A percentile compares a stretch with the other conserved stretches of the same genome.
phyloP scores from a whole-genome alignment of 768 basidiomycete genomes.

The Chalciporus pseudorubinellus region DNA sequence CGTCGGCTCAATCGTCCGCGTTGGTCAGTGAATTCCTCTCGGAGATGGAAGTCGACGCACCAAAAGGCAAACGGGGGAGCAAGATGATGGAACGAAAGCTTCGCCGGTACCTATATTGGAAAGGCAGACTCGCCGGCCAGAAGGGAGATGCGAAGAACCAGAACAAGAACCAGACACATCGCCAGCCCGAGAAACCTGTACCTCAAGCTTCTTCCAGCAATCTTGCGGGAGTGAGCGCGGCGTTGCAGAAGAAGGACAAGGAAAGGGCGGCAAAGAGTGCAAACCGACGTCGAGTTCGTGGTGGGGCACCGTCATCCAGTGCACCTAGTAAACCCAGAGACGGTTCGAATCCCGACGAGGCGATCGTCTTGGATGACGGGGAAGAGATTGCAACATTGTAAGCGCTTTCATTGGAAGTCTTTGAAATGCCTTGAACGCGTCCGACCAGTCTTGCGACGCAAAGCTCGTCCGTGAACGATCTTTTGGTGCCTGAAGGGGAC shows the following conservation, averaged over 20 bases:
- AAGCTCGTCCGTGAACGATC: conserved; percentile 13
- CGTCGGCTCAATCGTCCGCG: conserved; percentile 70
- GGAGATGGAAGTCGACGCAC: conserved; percentile 51
- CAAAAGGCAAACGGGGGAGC: conserved; percentile 62
- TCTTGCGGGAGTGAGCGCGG: conserved; percentile 54
- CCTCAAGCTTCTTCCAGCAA: conserved; percentile 18
- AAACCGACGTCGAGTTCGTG: conserved; percentile 72
- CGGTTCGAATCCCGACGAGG: conserved; percentile 6
- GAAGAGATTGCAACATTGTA: conserved; percentile 59
- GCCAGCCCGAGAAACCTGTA: background rate
- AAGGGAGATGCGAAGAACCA: conserved; percentile 23
- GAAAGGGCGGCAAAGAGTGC: conserved; percentile 56
- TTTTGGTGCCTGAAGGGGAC: conserved; percentile 18
- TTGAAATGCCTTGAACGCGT: background rate
- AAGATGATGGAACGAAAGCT: conserved; percentile 80
- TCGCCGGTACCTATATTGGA: conserved; percentile 77
- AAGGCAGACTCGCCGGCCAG: conserved; percentile 41
- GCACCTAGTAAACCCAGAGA: conserved; percentile 10
- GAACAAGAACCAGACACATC: background rate
- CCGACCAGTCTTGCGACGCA: conserved; percentile 20
- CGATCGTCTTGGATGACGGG: conserved; percentile 18
- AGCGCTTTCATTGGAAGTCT: conserved; percentile 21
- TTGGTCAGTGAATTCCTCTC: conserved; percentile 80
- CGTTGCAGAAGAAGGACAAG: conserved; percentile 73
- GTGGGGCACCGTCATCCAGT: conserved; percentile 50